Evolutionary conservation across 208 protist genomes (phyloP), one percentile per base, ranked within the genome.

Genomic region (Trypanosoma boissoni): DNA sequence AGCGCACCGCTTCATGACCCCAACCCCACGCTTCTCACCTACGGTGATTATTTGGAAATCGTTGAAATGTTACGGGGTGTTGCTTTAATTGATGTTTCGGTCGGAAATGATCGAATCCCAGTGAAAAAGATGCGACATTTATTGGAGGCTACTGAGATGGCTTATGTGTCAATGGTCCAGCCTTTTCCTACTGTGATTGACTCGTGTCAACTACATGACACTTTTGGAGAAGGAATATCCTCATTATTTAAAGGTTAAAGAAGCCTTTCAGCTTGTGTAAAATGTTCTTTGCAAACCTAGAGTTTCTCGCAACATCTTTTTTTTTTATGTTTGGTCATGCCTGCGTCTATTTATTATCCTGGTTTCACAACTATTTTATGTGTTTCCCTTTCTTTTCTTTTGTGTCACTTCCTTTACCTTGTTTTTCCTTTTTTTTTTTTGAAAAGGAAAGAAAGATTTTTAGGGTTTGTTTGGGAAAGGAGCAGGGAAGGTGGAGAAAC

Each of bases 131-230:
- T 52, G 0, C 65, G 83, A 14, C 58, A 54, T 16, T 34, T 92
- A n/a, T 58, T 88, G 0, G 76, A 87, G 36, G 71, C 67, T 2
- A 82, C 66, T 9, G 88, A 95, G 39, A 85, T 79, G 16, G 82
- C 80, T 7, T 80, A 74, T 63, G 73, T 86, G 0, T 82, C 80
- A 9, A 70, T 95, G 45, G 45, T 92, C 8, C 88, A 95, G 37
- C 82, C 88, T 2, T 87, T 80, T 71, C 80, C 87, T 60, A 89
- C 83, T 31, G 76, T 95, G 5, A 58, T 88, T 6, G 85, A 95
- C 68, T 61, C 85, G 14, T 95, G 88, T 57, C 58, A 78, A 24
- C 56, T 95, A 32, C 88, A 95, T 54, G 76, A 86, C 31, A 55
- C 46, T 1, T 91, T 86, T 62, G 87, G 87, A 29, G 61, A 56